Base-by-base conservation (phyloP, 164 flowering plant species). In the Sedum album region DNA sequence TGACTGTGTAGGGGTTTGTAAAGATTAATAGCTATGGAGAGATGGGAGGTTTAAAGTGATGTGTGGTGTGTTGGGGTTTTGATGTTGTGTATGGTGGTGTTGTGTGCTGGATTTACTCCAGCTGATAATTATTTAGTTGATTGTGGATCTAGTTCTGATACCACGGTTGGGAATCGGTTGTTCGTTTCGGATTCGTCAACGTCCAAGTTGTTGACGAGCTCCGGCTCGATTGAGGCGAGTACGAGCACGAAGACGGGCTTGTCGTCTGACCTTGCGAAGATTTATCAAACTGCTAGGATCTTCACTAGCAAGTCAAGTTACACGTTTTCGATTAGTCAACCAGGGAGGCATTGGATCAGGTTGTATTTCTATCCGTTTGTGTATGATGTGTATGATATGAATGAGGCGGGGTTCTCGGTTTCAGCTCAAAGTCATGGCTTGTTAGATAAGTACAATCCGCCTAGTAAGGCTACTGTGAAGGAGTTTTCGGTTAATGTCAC, bases 301-400 rank as follows among this genome's bases (percentile, higher is more conserved):
- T 81, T 89, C 44, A 72, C 78, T 30, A 76, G 70, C 31, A 41
- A 76, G 42, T 79, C 93, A 0, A 74, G 65, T 69, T 86, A 81
- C 72, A 82, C 78, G 0, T 84, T 88, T 67, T 39, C 81, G 1
- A 82, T 89, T 38, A 49, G 51, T 18, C 77, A 74, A 20, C 36
- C n/a, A 0, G 89, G 89, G 25, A 76, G 93, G 60, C 85, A 86
- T 72, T 88, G 93, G 91, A 82, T 90, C 73, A 86, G 96, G 23
- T 85, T 90, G 7, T 81, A 85, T 69, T 88, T 90, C 82, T 82
- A 39, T 69, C 93, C 93, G 1, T 88, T 88, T 72, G 71, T 57
- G 28, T 77, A 70, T 51, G 68, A 69, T n/a, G 71, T 36, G 39
- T 84, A 77, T 69, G 63, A 84, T 46, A 70, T 86, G 85, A 83